A percentile compares a stretch with the other conserved stretches of the same genome.
Evolutionary conservation across 1,139 yeast species (phyloP).

Genomic region (Arxiozyma heterogenica): DNA sequence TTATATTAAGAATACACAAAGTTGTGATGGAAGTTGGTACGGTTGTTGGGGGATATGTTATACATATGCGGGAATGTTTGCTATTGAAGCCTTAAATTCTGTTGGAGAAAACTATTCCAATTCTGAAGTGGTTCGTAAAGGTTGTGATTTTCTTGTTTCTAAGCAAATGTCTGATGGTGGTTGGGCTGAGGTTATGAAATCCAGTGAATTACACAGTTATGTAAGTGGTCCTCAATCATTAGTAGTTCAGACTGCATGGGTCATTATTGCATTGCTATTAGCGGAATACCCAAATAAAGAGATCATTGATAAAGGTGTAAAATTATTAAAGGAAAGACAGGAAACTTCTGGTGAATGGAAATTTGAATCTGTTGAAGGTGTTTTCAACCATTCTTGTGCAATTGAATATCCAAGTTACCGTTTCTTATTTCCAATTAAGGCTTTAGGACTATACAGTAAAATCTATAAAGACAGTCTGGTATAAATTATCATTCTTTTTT

Average conservation of each 20-base stretch:
- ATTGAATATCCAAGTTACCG: conserved; percentile 94
- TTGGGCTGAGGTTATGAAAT: conserved; percentile 85
- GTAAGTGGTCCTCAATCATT: conserved; percentile 56
- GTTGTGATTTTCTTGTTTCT: conserved; percentile 73
- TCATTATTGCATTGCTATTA: conserved; percentile 65
- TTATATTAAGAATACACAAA: conserved; percentile 62
- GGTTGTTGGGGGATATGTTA: conserved; percentile 98
- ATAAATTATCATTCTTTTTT: neutral
- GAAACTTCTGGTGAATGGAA: conserved; percentile 73
- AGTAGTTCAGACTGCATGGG: conserved; percentile 94
- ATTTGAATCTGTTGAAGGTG: conserved; percentile 86
- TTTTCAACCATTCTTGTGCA: conserved; percentile 88
- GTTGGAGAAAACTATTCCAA: conserved; percentile 57
- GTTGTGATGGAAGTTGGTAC: conserved; percentile 88
- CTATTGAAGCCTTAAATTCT: conserved; percentile 78
- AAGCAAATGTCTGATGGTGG: conserved; percentile 88
- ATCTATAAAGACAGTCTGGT: neutral
- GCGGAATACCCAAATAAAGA: conserved; percentile 69
- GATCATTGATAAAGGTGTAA: conserved; percentile 56
- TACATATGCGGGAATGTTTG: conserved; percentile 97
- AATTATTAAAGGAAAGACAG: conserved; percentile 61
- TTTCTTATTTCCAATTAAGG: conserved; percentile 85
- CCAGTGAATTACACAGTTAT: conserved; percentile 71
- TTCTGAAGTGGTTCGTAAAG: conserved; percentile 53
- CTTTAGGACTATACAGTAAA: conserved; percentile 65